Evolutionary conservation across 805 yeast species (phyloP), one percentile per base, ranked within the genome.

Genomic region (Candida golubevii): DNA sequence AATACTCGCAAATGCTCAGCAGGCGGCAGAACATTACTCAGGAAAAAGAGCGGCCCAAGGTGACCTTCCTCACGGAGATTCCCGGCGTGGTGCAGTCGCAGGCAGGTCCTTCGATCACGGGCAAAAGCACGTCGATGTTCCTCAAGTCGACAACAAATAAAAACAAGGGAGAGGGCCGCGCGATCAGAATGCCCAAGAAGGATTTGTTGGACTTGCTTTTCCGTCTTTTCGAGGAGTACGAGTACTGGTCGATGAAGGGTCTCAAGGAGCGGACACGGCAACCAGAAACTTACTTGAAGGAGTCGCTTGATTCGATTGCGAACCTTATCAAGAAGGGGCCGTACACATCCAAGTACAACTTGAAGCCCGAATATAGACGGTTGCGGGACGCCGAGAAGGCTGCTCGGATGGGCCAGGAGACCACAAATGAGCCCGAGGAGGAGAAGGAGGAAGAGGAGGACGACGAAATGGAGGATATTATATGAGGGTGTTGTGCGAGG

Each of bases 211-310:
- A 90, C 65, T 69, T 87, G 53, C 69, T 93, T 54, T 93, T 93
- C 79, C 78, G 85, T 55, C 72, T 91, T 57, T 93, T 93, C 65
- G 97, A 89, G 64, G 95, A 90, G 62, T 88, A 85, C 63, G 97
- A 91, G 61, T 93, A 90, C 65, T 93, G 99, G 99, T 82, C 93
- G 9, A 75, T 93, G 75, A 89, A 89, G 66, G 97, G 97, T 33
- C 72, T 93, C 49, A 85, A 88, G 59, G 99, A 93, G 62, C 79
- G 96, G 54, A 89, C 97, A 2, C 83, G 84, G 57, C 99, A 93
- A 71, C 99, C 99, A 1, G 99, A 93, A 62, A 83, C 83, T 15
- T 95, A 87, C 62, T 72, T 93, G 51, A 88, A 90, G 60, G 97
- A 90, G 61, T 86, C 93, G 46, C 71, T 93, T 39, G 99, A 91